Percentiles rank a stretch among this genome's conserved stretches.
Evolutionary conservation across 441 rosid genomes (phyloP).

Genomic region (Populus hybrid): DNA sequence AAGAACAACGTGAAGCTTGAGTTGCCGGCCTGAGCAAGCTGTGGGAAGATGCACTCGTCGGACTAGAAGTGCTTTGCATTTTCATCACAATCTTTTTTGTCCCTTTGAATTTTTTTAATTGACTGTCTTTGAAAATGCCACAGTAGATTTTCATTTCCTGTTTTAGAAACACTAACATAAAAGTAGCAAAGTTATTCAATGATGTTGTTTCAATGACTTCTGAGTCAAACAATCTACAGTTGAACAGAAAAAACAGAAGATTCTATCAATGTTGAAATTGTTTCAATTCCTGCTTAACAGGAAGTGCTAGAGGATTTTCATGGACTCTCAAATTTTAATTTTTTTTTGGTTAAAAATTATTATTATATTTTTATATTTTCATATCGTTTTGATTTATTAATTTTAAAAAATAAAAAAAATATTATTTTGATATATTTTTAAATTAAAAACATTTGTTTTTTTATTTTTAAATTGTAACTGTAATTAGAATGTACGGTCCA

Average conservation of each 20-base stretch:
- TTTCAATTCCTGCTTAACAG: neutral
- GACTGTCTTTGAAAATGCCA: neutral
- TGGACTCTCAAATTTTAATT: no score
- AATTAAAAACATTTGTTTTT: no score
- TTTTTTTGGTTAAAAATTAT: no score
- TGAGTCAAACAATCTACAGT: neutral
- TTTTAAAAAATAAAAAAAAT: no score
- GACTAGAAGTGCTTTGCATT: neutral
- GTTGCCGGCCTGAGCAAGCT: slow-evolving; percentile 41
- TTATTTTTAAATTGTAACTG: no score
- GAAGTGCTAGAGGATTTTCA: neutral
- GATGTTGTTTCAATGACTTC: neutral
- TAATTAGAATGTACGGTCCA: no score
- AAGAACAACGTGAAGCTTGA: slow-evolving; percentile 54
- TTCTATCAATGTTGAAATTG: neutral
- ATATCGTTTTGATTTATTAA: no score
- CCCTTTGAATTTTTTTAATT: no score
- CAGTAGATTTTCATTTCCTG: neutral
- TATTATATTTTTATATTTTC: no score
- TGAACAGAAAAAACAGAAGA: neutral
- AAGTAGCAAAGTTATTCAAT: neutral
- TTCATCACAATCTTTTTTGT: neutral
- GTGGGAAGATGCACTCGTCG: neutral
- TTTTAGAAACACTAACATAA: neutral
- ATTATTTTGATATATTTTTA: no score